These are phyloP conservation scores for Orbilia brochopaga DNA, from an alignment of 2,329 filamentous ascomycete genomes.

Conservation along the genomic window DNA sequence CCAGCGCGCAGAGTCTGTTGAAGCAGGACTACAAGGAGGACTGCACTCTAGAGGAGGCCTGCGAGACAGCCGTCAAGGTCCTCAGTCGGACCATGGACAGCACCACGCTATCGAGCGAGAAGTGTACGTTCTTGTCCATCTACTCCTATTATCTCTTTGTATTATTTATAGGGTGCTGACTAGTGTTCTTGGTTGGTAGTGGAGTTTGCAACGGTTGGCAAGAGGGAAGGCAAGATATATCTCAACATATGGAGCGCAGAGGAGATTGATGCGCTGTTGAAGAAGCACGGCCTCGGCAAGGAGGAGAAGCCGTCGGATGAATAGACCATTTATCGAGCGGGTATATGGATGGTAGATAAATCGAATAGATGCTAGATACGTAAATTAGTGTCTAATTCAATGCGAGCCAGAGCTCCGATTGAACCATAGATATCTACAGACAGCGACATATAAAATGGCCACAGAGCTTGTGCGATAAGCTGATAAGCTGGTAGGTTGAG, in stretches of 20 bases:
- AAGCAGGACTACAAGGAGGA: slow-evolving; percentile 99
- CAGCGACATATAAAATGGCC: too few species aligned
- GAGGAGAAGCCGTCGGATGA: slow-evolving; percentile 74
- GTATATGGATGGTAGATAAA: neutral
- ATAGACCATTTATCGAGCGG: slow-evolving; percentile 42
- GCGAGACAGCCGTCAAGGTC: slow-evolving; percentile 96
- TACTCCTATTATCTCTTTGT: slow-evolving; percentile 52
- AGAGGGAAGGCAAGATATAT: slow-evolving; percentile 95
- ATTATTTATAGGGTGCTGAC: neutral
- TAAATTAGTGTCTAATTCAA: slow-evolving; percentile 30
- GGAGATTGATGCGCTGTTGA: slow-evolving; percentile 90
- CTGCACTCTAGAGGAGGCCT: slow-evolving; percentile 93
- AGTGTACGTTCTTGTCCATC: slow-evolving; percentile 70
- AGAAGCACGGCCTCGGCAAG: slow-evolving; percentile 94
- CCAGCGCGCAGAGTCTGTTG: slow-evolving; percentile 91
- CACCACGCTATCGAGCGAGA: slow-evolving; percentile 97
- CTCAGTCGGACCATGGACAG: slow-evolving; percentile 99
- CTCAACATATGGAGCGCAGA: slow-evolving; percentile 97
- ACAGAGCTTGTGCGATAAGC: too few species aligned
- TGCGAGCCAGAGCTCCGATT: slow-evolving; percentile 9
- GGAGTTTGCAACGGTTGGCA: slow-evolving; percentile 96
- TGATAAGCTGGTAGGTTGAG: too few species aligned
- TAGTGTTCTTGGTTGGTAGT: slow-evolving; percentile 64
- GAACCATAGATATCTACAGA: too few species aligned
- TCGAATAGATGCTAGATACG: slow-evolving; percentile 15